Conservation (phyloP, 2,329 filamentous ascomycete genomes). For the Cercospora sesami region DNA sequence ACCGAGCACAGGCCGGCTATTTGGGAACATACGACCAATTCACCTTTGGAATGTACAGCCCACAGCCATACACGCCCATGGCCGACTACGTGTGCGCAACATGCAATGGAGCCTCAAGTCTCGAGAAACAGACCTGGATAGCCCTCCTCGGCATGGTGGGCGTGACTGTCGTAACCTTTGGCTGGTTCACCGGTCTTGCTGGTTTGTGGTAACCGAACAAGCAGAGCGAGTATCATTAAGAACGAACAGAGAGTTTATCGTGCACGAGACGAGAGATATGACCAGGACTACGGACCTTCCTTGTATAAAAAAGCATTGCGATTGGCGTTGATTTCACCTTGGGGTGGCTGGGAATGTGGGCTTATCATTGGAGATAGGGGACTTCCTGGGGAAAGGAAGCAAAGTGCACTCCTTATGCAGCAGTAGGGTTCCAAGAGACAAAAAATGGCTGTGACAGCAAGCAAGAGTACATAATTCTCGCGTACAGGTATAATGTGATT, state of each 20-base stretch:
- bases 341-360: neutral
- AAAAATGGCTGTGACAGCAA: neutral
- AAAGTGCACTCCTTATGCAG: neutral
- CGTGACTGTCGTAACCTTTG: constrained; percentile 60
- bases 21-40: constrained; percentile 54
- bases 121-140: constrained; percentile 57
- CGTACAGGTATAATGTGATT: neutral
- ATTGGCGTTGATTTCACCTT: neutral
- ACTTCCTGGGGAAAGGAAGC: neutral
- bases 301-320: constrained; percentile 8
- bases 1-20: constrained; percentile 56
- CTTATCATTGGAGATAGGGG: neutral
- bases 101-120: constrained; percentile 56
- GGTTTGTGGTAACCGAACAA: constrained; percentile 39
- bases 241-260: neutral
- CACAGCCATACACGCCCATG: constrained; percentile 54
- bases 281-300: neutral
- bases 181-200: constrained; percentile 51
- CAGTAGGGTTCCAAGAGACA: neutral
- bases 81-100: constrained; percentile 53
- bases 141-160: constrained; percentile 57
- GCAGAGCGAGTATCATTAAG: neutral
- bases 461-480: neutral
- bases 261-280: constrained; percentile 1
- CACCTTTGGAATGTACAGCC: constrained; percentile 63